Percentiles rank a stretch among this genome's conserved stretches.
These are phyloP conservation scores for Fusarium paranaense DNA, from an alignment of 2,329 filamentous ascomycete species.

Conservation along the genomic window DNA sequence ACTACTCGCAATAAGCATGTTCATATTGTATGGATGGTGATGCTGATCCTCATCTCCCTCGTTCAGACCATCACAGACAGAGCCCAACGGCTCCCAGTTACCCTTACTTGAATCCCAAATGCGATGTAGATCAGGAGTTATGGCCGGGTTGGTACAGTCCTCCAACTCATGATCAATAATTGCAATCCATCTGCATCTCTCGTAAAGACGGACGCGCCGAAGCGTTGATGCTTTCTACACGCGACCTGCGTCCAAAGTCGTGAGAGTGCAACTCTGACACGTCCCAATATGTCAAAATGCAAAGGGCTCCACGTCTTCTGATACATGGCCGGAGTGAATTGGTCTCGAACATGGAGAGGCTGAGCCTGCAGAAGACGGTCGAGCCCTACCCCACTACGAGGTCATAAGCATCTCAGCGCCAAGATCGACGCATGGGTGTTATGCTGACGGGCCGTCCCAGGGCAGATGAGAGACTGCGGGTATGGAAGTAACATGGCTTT, in stretches of 20 bases:
- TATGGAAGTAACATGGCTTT: background rate
- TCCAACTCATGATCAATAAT: background rate
- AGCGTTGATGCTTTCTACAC: background rate
- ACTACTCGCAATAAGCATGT: background rate
- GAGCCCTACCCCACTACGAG: background rate
- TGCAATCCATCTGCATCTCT: background rate
- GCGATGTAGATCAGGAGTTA: too few relatives aligned
- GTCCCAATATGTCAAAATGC: background rate
- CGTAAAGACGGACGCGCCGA: background rate
- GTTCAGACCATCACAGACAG: too few relatives aligned
- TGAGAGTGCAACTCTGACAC: background rate
- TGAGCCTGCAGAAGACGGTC: background rate
- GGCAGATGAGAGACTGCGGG: background rate
- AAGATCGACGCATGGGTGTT: background rate
- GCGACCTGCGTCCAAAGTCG: background rate
- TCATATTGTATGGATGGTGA: too few relatives aligned
- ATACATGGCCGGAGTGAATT: background rate
- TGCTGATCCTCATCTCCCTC: too few relatives aligned
- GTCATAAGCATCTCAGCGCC: background rate
- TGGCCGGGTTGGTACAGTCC: fast-evolving
- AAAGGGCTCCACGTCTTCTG: background rate
- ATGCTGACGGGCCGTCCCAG: background rate
- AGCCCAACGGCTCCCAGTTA: too few relatives aligned
- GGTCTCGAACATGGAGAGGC: background rate
- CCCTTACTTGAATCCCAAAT: background rate